Percentiles rank a stretch among this genome's conserved stretches.
phyloP scores from a whole-genome alignment of 805 yeast genomes.

The Jamesozyma hellenica region DNA sequence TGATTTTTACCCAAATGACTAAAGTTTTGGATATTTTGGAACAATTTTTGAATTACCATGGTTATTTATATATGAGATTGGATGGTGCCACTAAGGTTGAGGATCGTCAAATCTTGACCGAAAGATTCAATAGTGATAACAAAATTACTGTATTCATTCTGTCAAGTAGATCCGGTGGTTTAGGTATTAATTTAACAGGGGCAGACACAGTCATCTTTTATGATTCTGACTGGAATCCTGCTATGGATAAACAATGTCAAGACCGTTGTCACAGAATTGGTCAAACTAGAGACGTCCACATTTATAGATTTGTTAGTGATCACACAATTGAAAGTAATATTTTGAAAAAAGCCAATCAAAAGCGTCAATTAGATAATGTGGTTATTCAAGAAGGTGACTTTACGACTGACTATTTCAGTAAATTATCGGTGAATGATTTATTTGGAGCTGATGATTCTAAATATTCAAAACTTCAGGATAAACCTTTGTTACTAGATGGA shows the following conservation, averaged over 20 bases:
- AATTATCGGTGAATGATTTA: constrained; percentile 74
- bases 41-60: constrained; percentile 87
- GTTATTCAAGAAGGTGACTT: constrained; percentile 97
- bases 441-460: constrained; percentile 44
- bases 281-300: constrained; percentile 95
- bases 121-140: constrained; percentile 78
- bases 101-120: constrained; percentile 90
- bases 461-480: constrained; percentile 31
- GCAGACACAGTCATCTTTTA: constrained; percentile 98
- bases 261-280: constrained; percentile 99
- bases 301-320: constrained; percentile 91
- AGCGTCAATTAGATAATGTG: constrained; percentile 84
- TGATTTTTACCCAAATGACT: constrained; percentile 97
- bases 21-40: constrained; percentile 88
- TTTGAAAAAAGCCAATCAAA: constrained; percentile 86
- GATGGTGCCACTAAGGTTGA: constrained; percentile 98
- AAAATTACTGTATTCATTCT: constrained; percentile 83
- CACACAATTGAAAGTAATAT: constrained; percentile 94
- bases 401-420: constrained; percentile 91
- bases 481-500: constrained; percentile 26
- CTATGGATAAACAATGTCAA: constrained; percentile 98
- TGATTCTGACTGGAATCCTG: constrained; percentile 99
- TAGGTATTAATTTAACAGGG: constrained; percentile 95
- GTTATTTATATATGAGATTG: constrained; percentile 84
- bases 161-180: constrained; percentile 95